Evolutionary conservation across 306 rosid genomes (phyloP), one percentile per base, ranked within the genome.

Genomic region (Quercus cerris): DNA sequence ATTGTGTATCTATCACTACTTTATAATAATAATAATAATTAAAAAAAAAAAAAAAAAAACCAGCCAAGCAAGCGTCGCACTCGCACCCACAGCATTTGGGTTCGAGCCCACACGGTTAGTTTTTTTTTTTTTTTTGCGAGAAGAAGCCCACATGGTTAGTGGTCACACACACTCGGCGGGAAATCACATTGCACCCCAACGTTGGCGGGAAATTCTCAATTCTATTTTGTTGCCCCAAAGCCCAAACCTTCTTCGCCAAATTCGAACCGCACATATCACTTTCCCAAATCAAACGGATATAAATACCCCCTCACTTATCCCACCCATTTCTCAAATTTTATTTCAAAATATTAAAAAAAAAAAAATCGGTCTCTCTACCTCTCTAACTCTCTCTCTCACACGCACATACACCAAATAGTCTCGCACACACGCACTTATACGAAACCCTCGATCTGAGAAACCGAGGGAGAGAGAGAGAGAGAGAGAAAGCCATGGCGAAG

Each of bases 131-230:
- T 31, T 31, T n/a, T n/a, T n/a, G n/a, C n/a, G 38, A 33, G 38
- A 7, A 38, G 46, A 38, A 20, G 72, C 84, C 79, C 71, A 68
- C 54, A 49, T 35, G 41, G 79, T 76, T 56, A 28, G 0, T n/a
- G 46, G 46, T 38, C 46, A 38, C 46, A 38, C 46, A 38, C 11
- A 38, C 46, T 8, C 54, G 81, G 97, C 91, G 89, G 93, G 94
- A 88, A 87, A 85, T 80, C 59, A 38, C 20, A 67, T 55, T 62
- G 54, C 54, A 80, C 75, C 61, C 55, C 74, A 49, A 74, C 23
- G 52, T 54, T 88, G 97, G 97, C 97, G 97, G 91, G 97, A 90
- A 92, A 86, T 71, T 57, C 75, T 79, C 80, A 73, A 41, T 76
- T 81, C 56, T 8, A 64, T 63, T 78, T 70, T 74, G 20, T 63